Percentiles rank a stretch among this genome's conserved stretches.
phyloP scores from a whole-genome alignment of 306 rosid genomes.

The Lithocarpus polystachyus region DNA sequence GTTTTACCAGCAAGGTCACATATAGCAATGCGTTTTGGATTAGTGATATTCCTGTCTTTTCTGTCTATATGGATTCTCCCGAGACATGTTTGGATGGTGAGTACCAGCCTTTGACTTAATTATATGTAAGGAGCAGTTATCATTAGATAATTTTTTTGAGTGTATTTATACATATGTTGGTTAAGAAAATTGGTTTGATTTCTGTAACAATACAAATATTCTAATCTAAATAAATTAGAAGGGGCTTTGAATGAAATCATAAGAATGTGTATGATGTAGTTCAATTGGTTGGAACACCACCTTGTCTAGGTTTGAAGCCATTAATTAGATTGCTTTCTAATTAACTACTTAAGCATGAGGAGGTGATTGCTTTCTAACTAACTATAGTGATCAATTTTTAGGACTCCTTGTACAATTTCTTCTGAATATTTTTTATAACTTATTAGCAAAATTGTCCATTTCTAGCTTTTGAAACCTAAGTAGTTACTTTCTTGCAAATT shows the following conservation, averaged over 20 bases:
- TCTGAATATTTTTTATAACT: not conserved
- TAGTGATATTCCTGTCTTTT: conserved; percentile 66
- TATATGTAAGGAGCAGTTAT: not conserved
- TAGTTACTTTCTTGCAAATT: not conserved
- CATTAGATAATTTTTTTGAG: not conserved
- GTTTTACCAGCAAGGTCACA: conserved; percentile 87
- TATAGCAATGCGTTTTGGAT: conserved; percentile 60
- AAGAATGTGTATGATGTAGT: no score
- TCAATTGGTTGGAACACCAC: no score
- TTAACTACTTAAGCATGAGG: not conserved
- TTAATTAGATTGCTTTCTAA: not conserved
- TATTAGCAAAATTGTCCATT: not conserved
- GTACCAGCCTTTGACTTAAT: conserved; percentile 23
- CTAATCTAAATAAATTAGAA: no score
- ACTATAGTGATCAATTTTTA: not conserved
- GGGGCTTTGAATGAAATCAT: no score
- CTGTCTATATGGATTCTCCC: conserved; percentile 80
- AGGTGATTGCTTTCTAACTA: not conserved
- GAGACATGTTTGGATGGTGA: conserved; percentile 74
- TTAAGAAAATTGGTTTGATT: not conserved
- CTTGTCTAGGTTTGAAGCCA: not conserved
- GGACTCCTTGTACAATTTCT: not conserved
- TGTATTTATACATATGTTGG: not conserved
- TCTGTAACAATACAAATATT: no score
- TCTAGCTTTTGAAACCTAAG: not conserved